A percentile compares a stretch with the other conserved stretches of the same genome.
Evolutionary conservation across 345 rosid genomes (phyloP).

Genomic region (Corchorus capsularis): DNA sequence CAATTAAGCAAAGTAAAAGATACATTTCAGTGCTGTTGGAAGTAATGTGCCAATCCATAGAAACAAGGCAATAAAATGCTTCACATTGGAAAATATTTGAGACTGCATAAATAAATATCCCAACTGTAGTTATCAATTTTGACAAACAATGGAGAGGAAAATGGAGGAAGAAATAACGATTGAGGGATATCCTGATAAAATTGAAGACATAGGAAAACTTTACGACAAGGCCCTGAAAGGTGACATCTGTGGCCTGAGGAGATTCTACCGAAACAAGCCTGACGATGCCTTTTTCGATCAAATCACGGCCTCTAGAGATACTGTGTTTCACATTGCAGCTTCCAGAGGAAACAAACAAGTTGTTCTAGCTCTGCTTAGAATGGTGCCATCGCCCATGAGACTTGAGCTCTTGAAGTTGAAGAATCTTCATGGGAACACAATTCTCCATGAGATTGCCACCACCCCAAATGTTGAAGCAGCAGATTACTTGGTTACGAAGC

Average conservation of each 20-base stretch:
- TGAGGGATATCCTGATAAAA: not conserved
- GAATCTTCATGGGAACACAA: conserved; percentile 15
- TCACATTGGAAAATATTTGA: no score
- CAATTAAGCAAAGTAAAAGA: not conserved
- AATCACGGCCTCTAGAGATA: not conserved
- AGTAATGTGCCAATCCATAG: not conserved
- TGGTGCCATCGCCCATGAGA: not conserved
- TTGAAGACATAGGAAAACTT: not conserved
- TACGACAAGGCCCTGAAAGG: not conserved
- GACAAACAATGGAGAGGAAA: not conserved
- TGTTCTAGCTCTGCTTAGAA: not conserved
- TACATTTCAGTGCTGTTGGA: not conserved
- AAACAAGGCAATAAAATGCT: not conserved
- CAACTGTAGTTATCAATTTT: no score
- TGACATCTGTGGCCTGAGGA: not conserved
- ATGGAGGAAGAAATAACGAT: not conserved
- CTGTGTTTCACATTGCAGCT: conserved; percentile 24
- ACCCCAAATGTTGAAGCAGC: not conserved
- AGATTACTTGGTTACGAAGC: not conserved
- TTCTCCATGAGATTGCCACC: conserved; percentile 21
- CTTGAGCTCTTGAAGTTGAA: not conserved
- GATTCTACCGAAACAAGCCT: not conserved
- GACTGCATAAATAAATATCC: no score
- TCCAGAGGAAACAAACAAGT: not conserved
- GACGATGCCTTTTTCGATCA: not conserved